Evolutionary conservation across 2,329 filamentous ascomycete genomes (phyloP), one percentile per base, ranked within the genome.

Genomic region (Emmonsiellopsis sp.): DNA sequence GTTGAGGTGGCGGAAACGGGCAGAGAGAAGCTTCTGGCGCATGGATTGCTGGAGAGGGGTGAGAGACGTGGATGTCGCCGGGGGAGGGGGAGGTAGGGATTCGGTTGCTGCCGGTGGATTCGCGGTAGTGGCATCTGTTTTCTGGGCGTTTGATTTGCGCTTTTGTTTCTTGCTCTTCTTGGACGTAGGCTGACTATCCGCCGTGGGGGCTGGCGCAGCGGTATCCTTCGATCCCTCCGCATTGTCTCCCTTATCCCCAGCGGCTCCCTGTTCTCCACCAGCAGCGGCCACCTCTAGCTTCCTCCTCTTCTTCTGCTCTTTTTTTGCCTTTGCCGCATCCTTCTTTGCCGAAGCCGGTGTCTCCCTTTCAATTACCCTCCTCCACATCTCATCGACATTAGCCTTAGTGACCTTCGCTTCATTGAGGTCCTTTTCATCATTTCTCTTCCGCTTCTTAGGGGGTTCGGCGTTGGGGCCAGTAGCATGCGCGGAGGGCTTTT

Each of bases 1-100:
- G 70, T 98, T 98, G 57, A 98, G 83, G 71, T 97, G 90, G 59
- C 93, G 89, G 80, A 98, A 98, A 55, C 93, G 90, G 1, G 93
- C 91, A 8, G 91, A 94, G 58, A 95, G 80, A 58, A 98, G 84
- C 76, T 98, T 98, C 66, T 90, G 86, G 57, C 89, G 85, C 93
- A 98, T 98, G 3, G 89, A 84, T 53, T 86, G 83, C 76, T 98
- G 93, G 54, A 98, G 83, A 3, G 93, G 90, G 0, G 93, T 98
- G 64, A 98, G 82, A 62, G 87, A 89, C 16, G 75, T 67, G 13
- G 72, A 70, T 37, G 73, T 63, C 30, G 63, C 68, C 35, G 74
- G 70, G 40, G 76, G 70, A 7, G 72, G 69, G 5, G 53, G 43
- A 26, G 52, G 51, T 40, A 49, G 31, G 5, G 38, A 34, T 13